Evolutionary conservation across 1,139 yeast genomes (phyloP), one percentile per base, ranked within the genome.

Genomic region (Pichia kudriavzevii): DNA sequence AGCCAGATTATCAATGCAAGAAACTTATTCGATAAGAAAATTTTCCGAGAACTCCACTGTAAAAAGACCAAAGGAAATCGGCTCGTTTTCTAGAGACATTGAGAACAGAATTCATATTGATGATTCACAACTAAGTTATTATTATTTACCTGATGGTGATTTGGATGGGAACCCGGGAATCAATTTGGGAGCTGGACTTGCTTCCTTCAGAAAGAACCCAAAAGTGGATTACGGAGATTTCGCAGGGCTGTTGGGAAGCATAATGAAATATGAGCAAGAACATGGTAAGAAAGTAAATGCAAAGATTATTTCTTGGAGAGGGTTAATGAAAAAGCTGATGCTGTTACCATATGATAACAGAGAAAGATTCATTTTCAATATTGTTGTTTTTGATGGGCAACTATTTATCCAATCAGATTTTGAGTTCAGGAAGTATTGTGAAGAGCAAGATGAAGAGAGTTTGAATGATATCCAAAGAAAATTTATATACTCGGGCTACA

Each of bases 241-340:
- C 42, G 66, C 67, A 30, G 74, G 79, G 1, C 59, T 82, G 12
- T 59, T 88, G 26, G 49, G 56, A 18, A 75, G 84, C 1, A 52
- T 88, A 14, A 61, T 65, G 42, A 50, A 61, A 8, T 63, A 72
- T 48, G 97, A 91, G 56, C 58, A 61, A 41, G 40, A 56, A n/a
- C 32, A 27, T 4, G 66, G 66, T 1, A 58, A 63, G 27, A 75
- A 69, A 43, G 53, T 72, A 2, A 69, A 68, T 21, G 75, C 73
- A 3, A 85, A 85, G 49, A 67, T 91, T 25, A 64, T 91, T 28
- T 77, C 95, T 0, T 84, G 84, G 69, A 66, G 97, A 46, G 96
- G 96, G 1, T 61, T 84, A 28, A 73, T 88, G 75, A 69, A 88
- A 29, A 72, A 69, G 44, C 53, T 85, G 17, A 60, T 85, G 58